A percentile compares a stretch with the other conserved stretches of the same genome.
Evolutionary conservation across 73 alveolate species (phyloP).

Genomic region (Uronychia binucleata): DNA sequence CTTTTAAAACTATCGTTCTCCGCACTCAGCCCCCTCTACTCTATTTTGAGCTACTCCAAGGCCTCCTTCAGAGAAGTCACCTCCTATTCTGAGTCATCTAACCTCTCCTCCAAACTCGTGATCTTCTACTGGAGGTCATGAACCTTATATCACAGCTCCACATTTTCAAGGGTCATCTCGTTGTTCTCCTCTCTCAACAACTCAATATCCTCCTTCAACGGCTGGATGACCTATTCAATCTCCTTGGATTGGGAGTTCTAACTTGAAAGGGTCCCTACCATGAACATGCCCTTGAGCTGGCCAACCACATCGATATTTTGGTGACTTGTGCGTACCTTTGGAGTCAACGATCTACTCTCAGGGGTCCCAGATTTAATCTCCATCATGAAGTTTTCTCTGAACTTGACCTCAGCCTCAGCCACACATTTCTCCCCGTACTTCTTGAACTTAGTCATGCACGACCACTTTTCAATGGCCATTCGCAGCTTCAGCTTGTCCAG

Average conservation of each 20-base stretch:
- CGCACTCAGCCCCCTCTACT: slow-evolving; percentile 15
- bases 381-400: no score
- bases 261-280: no score
- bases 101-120: slow-evolving; percentile 1
- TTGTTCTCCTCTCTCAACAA: slow-evolving; percentile 28
- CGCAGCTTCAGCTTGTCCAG: slow-evolving; percentile 18
- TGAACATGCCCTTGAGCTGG: no score
- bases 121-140: slow-evolving; percentile 16
- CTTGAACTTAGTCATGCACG: not conserved
- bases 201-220: slow-evolving; percentile 19
- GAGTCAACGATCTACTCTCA: not conserved
- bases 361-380: not conserved
- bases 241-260: no score
- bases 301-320: no score
- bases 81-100: slow-evolving; percentile 21
- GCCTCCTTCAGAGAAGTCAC: slow-evolving; percentile 31
- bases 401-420: no score
- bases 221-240: slow-evolving; percentile 8
- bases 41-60: slow-evolving; percentile 35
- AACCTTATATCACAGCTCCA: slow-evolving; percentile 20
- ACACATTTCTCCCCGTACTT: not conserved
- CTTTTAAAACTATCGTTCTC: slow-evolving; percentile 20
- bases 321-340: no score
- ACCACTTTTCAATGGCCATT: not conserved
- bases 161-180: slow-evolving; percentile 10